phyloP scores from a whole-genome alignment of 2,329 filamentous ascomycete genomes.

The Fusarium nurragi region DNA sequence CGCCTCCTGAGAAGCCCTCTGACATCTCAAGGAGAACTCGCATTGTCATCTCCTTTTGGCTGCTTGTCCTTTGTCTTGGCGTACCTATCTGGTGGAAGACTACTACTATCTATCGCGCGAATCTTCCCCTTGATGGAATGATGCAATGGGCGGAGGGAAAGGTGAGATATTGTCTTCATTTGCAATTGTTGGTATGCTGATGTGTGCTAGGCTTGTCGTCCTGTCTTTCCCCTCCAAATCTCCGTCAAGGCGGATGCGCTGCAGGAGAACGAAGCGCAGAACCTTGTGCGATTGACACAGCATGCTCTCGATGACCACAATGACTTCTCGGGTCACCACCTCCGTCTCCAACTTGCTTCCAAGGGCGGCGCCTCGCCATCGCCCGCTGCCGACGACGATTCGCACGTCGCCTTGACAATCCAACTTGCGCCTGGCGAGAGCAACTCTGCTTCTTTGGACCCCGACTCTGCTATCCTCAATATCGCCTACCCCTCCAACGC shows the following conservation, averaged over 20 bases:
- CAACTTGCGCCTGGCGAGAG: constrained; percentile 72
- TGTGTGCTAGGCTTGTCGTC: constrained; percentile 77
- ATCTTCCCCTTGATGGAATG: constrained; percentile 86
- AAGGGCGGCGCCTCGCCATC: constrained; percentile 34
- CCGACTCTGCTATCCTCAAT: constrained; percentile 76
- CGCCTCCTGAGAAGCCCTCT: constrained; percentile 81
- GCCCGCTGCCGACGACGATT: constrained; percentile 51
- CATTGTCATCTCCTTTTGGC: constrained; percentile 91
- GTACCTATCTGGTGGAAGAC: constrained; percentile 97
- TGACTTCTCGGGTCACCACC: constrained; percentile 84
- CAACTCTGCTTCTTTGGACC: constrained; percentile 70
- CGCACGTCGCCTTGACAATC: constrained; percentile 72
- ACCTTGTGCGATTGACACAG: constrained; percentile 82
- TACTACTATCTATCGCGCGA: constrained; percentile 88
- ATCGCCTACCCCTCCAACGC: constrained; percentile 79
- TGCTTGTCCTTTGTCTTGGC: constrained; percentile 82
- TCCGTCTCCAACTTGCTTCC: constrained; percentile 61
- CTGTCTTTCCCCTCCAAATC: constrained; percentile 87
- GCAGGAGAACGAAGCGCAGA: constrained; percentile 72
- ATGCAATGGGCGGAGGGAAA: constrained; percentile 89
- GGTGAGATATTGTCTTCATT: constrained; percentile 57
- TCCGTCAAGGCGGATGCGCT: constrained; percentile 76
- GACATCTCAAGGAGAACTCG: constrained; percentile 74
- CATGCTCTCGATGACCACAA: constrained; percentile 87
- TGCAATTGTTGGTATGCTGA: not conserved